A percentile compares a stretch with the other conserved stretches of the same genome.
Conservation (phyloP, 139 green algal species). For the Deuterostichococcus epilithicus region DNA sequence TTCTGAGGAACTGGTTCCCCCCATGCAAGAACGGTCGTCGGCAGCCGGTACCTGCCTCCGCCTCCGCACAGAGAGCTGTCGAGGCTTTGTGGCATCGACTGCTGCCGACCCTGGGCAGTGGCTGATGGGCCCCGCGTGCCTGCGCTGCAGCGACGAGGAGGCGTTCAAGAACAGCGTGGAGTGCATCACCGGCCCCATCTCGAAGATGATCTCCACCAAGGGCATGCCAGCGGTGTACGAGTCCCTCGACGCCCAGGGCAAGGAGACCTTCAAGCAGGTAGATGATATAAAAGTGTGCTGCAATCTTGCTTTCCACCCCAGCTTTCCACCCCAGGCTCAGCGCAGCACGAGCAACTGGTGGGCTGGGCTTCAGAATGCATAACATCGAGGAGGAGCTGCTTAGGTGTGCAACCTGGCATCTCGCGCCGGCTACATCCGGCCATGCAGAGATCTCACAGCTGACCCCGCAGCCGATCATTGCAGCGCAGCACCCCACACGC, state of each 20-base stretch:
- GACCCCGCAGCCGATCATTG: too few species aligned
- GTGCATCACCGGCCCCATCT: conserved; percentile 96
- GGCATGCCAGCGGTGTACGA: conserved; percentile 98
- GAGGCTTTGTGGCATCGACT: too few species aligned
- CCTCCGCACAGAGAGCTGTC: too few species aligned
- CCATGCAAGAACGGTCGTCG: too few species aligned
- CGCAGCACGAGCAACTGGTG: too few species aligned
- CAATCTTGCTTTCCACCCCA: not conserved
- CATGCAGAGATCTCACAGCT: too few species aligned
- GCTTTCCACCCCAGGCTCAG: conserved; percentile 4
- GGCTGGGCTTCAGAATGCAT: too few species aligned
- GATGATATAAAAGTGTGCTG: not conserved
- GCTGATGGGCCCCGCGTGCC: not conserved
- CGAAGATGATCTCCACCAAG: conserved; percentile 87
- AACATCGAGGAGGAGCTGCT: not conserved
- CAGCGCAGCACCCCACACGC: too few species aligned
- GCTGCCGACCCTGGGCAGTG: too few species aligned
- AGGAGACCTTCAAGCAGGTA: conserved; percentile 73
- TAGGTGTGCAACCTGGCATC: not conserved
- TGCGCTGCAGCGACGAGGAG: conserved; percentile 72
- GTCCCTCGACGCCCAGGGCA: conserved; percentile 69
- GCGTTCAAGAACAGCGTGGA: conserved; percentile 96
- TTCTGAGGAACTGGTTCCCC: too few species aligned
- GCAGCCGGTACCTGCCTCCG: too few species aligned
- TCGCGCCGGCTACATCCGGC: too few species aligned